Base-by-base conservation (phyloP, 2,329 filamentous ascomycete species). In the Aspergillus brunneoviolaceus region DNA sequence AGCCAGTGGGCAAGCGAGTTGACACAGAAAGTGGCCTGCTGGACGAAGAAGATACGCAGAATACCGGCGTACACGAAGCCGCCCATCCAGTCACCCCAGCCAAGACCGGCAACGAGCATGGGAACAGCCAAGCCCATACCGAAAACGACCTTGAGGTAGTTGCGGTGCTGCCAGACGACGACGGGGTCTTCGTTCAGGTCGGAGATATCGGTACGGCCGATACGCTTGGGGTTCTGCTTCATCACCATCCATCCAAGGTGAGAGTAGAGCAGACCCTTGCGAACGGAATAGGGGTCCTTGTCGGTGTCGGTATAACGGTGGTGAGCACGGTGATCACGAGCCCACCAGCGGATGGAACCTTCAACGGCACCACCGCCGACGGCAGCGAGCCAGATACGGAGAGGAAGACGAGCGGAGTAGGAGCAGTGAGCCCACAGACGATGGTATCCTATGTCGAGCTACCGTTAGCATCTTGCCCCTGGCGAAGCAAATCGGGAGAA, bases 301-400 rank as follows among this genome's bases (percentile, higher is more conserved):
- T 93, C 90, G 72, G 91, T 96, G 74, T 96, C 92, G 81, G 92
- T 96, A 77, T 95, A 96, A 70, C 92, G 86, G 83, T 96, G 91
- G 77, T 96, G 91, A 71, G 91, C 89, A 68, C 92, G 88, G 81
- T 96, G 92, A 73, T 89, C 91, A 70, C 90, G 87, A 62, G 90
- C 87, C 92, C 91, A 96, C 91, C 91, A 96, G 77, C 91, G 84
- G 74, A 93, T 89, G 50, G 91, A 95, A 59, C 91, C 91, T 76
- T 96, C 86, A 59, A 94, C 90, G 66, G 91, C 90, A 78, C 91
- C 91, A 70, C 89, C 90, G 60, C 91, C 91, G 63, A 91, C 86
- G 52, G 88, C 88, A 61, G 91, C 91, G 64, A 96, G 87, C 80
- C 91, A 94, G 72, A 95, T 87, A 77, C 89, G 88, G 60, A 96